Evolutionary conservation across 768 basidiomycete genomes (phyloP).

Genomic region (Naganishia randhawae): DNA sequence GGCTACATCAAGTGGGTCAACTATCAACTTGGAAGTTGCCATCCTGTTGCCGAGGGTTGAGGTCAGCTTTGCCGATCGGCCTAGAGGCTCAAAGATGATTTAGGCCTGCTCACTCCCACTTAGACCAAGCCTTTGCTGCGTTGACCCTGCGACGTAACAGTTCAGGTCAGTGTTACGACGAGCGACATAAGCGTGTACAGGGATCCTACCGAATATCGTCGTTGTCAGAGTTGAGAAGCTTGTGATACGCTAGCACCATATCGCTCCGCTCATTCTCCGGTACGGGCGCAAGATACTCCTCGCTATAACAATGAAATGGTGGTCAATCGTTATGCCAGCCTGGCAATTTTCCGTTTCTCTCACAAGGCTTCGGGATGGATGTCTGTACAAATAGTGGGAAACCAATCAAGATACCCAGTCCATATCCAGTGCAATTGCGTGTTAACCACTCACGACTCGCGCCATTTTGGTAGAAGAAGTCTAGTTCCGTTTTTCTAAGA

Average conservation of each 20-base stretch:
- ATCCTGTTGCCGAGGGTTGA: slow-evolving; percentile 53
- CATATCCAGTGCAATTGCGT: background rate
- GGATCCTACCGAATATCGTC: slow-evolving; percentile 54
- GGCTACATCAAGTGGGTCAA: slow-evolving; percentile 66
- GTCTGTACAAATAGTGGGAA: slow-evolving; percentile 17
- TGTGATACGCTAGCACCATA: slow-evolving; percentile 77
- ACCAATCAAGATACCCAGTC: background rate
- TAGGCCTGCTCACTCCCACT: slow-evolving; percentile 71
- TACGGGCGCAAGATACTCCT: slow-evolving; percentile 74
- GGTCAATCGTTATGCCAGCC: background rate
- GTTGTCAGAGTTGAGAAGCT: slow-evolving; percentile 68
- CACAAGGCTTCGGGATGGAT: slow-evolving; percentile 82
- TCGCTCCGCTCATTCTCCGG: slow-evolving; percentile 75
- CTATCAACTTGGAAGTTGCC: slow-evolving; percentile 69
- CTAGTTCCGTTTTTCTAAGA: slow-evolving; percentile 73
- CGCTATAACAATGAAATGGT: slow-evolving; percentile 56
- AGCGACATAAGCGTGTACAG: background rate
- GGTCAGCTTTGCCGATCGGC: background rate
- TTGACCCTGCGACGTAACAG: slow-evolving; percentile 51
- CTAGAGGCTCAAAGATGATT: background rate
- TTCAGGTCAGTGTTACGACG: background rate
- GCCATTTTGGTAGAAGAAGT: slow-evolving; percentile 89
- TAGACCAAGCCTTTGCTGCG: slow-evolving; percentile 81
- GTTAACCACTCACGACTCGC: slow-evolving; percentile 46
- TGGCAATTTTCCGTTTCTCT: slow-evolving; percentile 21